Evolutionary conservation across 2,329 filamentous ascomycete genomes (phyloP), one percentile per base, ranked within the genome.

Genomic region (Curvularia hawaiiensis): DNA sequence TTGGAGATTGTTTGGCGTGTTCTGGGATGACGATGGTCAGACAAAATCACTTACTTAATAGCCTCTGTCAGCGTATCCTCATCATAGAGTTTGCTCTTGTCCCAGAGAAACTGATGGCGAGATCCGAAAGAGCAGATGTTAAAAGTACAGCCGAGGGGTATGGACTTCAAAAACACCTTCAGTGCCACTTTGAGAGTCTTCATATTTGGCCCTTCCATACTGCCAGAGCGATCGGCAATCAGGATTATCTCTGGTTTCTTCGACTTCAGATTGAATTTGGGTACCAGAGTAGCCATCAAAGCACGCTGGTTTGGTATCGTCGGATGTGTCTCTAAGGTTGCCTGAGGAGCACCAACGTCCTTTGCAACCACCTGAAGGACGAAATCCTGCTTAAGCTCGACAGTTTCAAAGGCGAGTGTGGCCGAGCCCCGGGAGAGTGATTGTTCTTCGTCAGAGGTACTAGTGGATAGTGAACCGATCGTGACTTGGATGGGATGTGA

Each of bases 171-270:
- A 26, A 58, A 58, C 1, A 54, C 45, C 1, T 58, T 58, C 18
- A 54, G 39, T 18, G 55, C 55, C 24, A 50, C 39, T 12, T 33
- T n/a, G 38, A 58, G 40, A 16, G 55, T 58, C 11, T 24, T 11
- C 12, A 58, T 58, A 8, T 10, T 28, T 2, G 45, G 18, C 3
- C 12, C 22, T 4, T 7, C 10, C 50, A 58, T 58, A 18, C 55
- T 58, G 18, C 55, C 55, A 14, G 55, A 58, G 11, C 50, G 50
- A 46, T 58, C 55, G 22, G 39, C 55, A 9, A 58, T 48, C 45
- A 58, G 48, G 2, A 58, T 45, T 8, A 58, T 50, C 20, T 54
- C 55, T 14, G 55, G 55, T 40, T 46, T 58, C 41, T 58, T 31
- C 26, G 50, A 40, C 39, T 58, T 54, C 31, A 58, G 31, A 4